A percentile compares a stretch with the other conserved stretches of the same genome.
Evolutionary conservation across 2,329 filamentous ascomycete species (phyloP).

Genomic region (Colletotrichum neosansevieriae): DNA sequence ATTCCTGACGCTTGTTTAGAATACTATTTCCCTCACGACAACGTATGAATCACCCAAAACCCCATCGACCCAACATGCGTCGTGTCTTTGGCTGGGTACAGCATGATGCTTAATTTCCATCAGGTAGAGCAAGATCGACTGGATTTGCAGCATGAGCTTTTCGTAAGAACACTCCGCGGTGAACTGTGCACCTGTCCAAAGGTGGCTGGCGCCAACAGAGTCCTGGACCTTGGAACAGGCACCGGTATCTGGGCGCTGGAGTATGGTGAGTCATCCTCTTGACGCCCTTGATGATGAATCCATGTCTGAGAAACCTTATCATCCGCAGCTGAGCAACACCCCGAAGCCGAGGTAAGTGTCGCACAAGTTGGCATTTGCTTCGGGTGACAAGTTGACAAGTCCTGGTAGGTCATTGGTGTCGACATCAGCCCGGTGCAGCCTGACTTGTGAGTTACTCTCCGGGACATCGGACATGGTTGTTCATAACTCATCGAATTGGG

Average conservation of each 20-base stretch:
- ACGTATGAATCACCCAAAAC: not conserved
- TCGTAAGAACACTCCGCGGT: constrained; percentile 48
- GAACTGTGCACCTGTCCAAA: constrained; percentile 48
- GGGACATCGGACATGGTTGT: too few relatives aligned
- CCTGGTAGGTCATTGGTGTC: constrained; percentile 30
- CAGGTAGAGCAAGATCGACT: constrained; percentile 34
- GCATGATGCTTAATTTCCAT: not conserved
- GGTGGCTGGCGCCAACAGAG: constrained; percentile 39
- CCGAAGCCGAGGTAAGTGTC: constrained; percentile 45
- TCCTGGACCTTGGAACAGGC: constrained; percentile 45
- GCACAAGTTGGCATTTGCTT: not conserved
- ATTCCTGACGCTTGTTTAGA: not conserved
- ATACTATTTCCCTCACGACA: constrained; percentile 36
- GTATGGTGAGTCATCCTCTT: constrained; percentile 40
- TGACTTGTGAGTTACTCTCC: constrained; percentile 8
- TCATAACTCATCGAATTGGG: not conserved
- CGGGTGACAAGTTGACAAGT: not conserved
- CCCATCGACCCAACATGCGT: not conserved
- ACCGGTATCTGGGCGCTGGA: constrained; percentile 47
- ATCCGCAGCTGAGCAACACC: constrained; percentile 46
- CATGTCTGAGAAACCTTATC: not conserved
- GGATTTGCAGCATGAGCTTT: constrained; percentile 54
- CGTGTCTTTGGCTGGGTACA: too few relatives aligned
- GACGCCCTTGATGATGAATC: rapidly evolving
- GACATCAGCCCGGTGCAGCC: constrained; percentile 39